Percentiles rank a stretch among this genome's conserved stretches.
Evolutionary conservation across 768 basidiomycete genomes (phyloP).

Genomic region (Amanita rubescens): DNA sequence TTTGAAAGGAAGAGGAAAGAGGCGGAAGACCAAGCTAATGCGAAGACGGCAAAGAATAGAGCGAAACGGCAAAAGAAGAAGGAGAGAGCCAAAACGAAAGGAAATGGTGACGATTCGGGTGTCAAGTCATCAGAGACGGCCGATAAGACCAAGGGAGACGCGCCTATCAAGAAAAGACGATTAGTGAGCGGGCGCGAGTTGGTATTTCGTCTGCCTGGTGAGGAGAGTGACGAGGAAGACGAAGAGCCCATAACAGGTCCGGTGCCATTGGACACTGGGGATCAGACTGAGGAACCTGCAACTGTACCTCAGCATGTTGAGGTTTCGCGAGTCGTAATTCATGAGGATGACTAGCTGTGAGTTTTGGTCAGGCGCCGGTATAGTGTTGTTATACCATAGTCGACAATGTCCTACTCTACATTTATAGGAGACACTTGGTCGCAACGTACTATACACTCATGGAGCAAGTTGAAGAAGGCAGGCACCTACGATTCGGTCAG

Average conservation of each 20-base stretch:
- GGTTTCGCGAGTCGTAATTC: constrained; percentile 35
- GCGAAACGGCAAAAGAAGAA: constrained; percentile 94
- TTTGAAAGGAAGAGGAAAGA: constrained; percentile 71
- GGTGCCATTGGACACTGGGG: not conserved
- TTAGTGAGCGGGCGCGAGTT: constrained; percentile 74
- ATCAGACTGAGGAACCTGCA: not conserved
- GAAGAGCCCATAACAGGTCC: not conserved
- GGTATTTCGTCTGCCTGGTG: constrained; percentile 38
- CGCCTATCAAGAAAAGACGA: constrained; percentile 70
- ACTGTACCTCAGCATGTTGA: constrained; percentile 20
- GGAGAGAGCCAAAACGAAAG: constrained; percentile 48
- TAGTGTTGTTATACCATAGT: no score
- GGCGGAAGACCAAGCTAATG: constrained; percentile 63
- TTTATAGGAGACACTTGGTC: constrained; percentile 26
- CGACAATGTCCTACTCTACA: not conserved
- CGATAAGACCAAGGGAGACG: constrained; percentile 19
- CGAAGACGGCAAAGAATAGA: constrained; percentile 93
- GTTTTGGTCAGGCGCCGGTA: no score
- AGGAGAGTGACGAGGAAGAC: constrained; percentile 28
- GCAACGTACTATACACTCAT: constrained; percentile 50
- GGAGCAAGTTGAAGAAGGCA: constrained; percentile 57
- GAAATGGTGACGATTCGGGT: constrained; percentile 18
- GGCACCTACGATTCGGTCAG: constrained; percentile 35
- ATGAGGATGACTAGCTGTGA: constrained; percentile 40
- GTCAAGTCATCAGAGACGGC: constrained; percentile 19